phyloP scores from a whole-genome alignment of 2,329 filamentous ascomycete genomes.

The Basipetospora sp. region DNA sequence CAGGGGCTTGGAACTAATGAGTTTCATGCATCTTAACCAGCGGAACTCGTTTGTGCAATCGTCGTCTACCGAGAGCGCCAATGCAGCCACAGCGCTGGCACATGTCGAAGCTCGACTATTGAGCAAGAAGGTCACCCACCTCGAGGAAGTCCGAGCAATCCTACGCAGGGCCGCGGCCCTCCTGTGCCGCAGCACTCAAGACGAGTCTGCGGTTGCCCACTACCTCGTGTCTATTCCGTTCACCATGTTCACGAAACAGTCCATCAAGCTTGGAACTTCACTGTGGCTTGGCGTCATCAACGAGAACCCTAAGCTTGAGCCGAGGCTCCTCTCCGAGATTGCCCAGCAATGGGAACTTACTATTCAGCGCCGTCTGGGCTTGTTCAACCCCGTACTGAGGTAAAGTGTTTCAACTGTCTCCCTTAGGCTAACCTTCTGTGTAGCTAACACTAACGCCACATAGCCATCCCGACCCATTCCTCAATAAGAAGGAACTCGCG shows the following conservation, averaged over 20 bases:
- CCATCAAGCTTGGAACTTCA: slow-evolving; percentile 87
- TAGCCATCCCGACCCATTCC: slow-evolving; percentile 73
- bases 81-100: slow-evolving; percentile 50
- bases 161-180: slow-evolving; percentile 74
- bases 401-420: slow-evolving; percentile 21
- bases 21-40: slow-evolving; percentile 40
- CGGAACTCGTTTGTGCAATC: slow-evolving; percentile 37
- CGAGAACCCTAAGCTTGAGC: slow-evolving; percentile 78
- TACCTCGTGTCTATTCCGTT: slow-evolving; percentile 90
- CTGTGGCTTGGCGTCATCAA: slow-evolving; percentile 95
- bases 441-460: slow-evolving; percentile 3
- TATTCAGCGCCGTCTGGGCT: slow-evolving; percentile 59
- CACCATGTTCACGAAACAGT: slow-evolving; percentile 80
- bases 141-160: slow-evolving; percentile 64
- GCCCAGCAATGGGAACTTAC: slow-evolving; percentile 82
- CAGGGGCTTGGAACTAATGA: slow-evolving; percentile 51
- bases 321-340: slow-evolving; percentile 73
- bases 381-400: slow-evolving; percentile 62
- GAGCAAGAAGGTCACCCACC: slow-evolving; percentile 52
- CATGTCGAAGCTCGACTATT: slow-evolving; percentile 59
- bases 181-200: slow-evolving; percentile 61
- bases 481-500: slow-evolving; percentile 78
- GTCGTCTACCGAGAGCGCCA: slow-evolving; percentile 38
- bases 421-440: neutral
- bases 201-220: slow-evolving; percentile 66